A percentile compares a stretch with the other conserved stretches of the same genome.
These are phyloP conservation scores for Chlorociboria aeruginascens DNA, from an alignment of 495 filamentous ascomycete species.

Conservation along the genomic window DNA sequence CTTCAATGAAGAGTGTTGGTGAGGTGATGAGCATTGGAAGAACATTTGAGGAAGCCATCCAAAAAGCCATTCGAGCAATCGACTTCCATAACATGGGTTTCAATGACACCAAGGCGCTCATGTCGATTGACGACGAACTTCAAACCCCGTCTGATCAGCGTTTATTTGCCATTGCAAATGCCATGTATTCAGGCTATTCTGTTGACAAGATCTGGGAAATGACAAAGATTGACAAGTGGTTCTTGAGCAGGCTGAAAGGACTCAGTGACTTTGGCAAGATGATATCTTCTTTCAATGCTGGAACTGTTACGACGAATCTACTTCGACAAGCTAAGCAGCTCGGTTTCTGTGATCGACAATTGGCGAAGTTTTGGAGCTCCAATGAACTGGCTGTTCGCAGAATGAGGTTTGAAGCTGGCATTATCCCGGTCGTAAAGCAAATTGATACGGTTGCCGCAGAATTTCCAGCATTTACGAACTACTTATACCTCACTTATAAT, in stretches of 20 bases:
- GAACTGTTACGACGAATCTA: constrained; percentile 48
- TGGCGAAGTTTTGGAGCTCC: constrained; percentile 87
- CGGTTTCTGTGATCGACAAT: constrained; percentile 85
- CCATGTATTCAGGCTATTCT: constrained; percentile 85
- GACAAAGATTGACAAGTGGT: constrained; percentile 98
- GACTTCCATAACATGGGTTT: constrained; percentile 95
- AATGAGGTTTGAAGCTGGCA: constrained; percentile 69
- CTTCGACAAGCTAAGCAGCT: constrained; percentile 80
- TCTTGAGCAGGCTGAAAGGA: constrained; percentile 78
- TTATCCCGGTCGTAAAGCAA: constrained; percentile 86
- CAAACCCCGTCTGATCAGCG: constrained; percentile 97
- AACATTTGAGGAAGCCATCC: constrained; percentile 95
- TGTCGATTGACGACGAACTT: constrained; percentile 91
- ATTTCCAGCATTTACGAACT: constrained; percentile 92
- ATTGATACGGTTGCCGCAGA: constrained; percentile 98
- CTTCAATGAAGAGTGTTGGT: constrained; percentile 99
- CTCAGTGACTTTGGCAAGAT: constrained; percentile 76
- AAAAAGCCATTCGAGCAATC: constrained; percentile 91
- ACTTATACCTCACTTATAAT: constrained; percentile 95
- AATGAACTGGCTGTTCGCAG: constrained; percentile 83
- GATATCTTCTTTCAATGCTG: constrained; percentile 60
- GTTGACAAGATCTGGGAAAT: constrained; percentile 96
- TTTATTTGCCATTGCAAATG: constrained; percentile 94
- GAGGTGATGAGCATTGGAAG: constrained; percentile 98
- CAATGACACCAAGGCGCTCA: constrained; percentile 81